Conservation (phyloP, 2,329 filamentous ascomycete genomes). For the Trichoderma asperellum region DNA sequence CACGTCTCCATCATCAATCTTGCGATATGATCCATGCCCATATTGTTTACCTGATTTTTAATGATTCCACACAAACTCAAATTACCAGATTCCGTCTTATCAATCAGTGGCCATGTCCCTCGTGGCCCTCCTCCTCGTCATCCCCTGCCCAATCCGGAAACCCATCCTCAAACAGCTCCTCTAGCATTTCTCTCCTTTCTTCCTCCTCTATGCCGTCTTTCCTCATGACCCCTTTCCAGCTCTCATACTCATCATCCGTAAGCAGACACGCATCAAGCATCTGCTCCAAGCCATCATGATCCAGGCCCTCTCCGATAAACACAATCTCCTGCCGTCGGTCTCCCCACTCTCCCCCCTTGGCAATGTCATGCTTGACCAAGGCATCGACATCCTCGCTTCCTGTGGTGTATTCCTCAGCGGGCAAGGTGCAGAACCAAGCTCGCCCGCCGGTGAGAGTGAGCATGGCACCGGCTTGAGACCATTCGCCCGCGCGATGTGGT, state of each 20-base stretch:
- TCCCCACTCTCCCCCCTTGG: conserved; percentile 64
- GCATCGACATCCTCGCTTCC: conserved; percentile 53
- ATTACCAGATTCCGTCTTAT: neutral
- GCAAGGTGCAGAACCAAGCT: conserved; percentile 63
- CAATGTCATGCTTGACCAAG: conserved; percentile 54
- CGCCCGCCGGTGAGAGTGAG: conserved; percentile 61
- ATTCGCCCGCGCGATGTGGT: conserved; percentile 58
- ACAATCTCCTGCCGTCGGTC: conserved; percentile 73
- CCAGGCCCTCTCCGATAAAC: conserved; percentile 70
- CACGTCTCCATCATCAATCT: neutral
- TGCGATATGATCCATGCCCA: neutral
- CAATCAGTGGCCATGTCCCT: conserved; percentile 35
- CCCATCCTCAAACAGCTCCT: conserved; percentile 62
- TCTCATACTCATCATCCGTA: conserved; percentile 59
- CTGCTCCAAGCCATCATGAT: conserved; percentile 54
- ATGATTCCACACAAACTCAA: neutral
- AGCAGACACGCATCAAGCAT: conserved; percentile 65
- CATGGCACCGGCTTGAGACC: conserved; percentile 68
- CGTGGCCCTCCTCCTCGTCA: conserved; percentile 44
- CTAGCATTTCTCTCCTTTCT: conserved; percentile 59
- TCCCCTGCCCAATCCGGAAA: conserved; percentile 60
- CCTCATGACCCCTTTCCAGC: conserved; percentile 59
- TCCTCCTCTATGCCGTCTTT: conserved; percentile 42
- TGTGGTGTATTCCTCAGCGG: conserved; percentile 54
- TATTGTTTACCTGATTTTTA: neutral